phyloP scores from a whole-genome alignment of 148 eudicot species.

The Beta vulgaris region DNA sequence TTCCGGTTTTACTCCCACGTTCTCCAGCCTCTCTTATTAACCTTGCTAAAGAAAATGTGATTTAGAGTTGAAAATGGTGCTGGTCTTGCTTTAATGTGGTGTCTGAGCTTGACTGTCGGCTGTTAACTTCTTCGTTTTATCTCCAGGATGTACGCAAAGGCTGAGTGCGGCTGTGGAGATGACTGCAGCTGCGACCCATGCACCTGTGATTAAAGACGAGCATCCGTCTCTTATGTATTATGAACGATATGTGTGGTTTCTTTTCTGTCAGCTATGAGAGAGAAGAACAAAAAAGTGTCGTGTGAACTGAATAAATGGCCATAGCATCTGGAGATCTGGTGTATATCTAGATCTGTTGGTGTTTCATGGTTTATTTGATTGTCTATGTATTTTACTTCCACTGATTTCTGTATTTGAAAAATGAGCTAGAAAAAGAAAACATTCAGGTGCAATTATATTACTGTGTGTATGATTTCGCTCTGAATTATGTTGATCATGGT shows the following conservation, averaged over 20 bases:
- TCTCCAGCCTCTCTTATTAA: background rate
- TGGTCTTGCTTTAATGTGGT: background rate
- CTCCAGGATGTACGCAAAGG: conserved; percentile 27
- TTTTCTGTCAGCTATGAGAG: background rate
- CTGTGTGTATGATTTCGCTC: too few relatives aligned
- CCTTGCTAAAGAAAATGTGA: background rate
- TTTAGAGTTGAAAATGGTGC: background rate
- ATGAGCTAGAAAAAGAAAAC: too few relatives aligned
- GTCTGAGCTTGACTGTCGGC: background rate
- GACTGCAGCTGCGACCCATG: conserved; percentile 54
- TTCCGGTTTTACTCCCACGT: background rate
- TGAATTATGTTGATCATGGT: too few relatives aligned
- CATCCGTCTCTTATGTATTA: background rate
- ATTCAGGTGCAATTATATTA: too few relatives aligned
- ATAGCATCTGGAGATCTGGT: conserved; percentile 10
- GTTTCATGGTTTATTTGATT: conserved; percentile 14
- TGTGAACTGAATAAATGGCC: conserved; percentile 13
- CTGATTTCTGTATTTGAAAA: background rate
- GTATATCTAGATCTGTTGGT: conserved; percentile 14
- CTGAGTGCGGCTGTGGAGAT: conserved; percentile 50
- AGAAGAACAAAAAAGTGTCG: background rate
- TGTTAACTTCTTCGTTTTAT: background rate
- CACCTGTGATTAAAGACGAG: conserved; percentile 22
- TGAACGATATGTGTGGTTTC: conserved; percentile 2
- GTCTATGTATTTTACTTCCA: conserved; percentile 15